Base-by-base conservation (phyloP, 1,284 basidiomycete genomes). In the Malassezia arunalokei region DNA sequence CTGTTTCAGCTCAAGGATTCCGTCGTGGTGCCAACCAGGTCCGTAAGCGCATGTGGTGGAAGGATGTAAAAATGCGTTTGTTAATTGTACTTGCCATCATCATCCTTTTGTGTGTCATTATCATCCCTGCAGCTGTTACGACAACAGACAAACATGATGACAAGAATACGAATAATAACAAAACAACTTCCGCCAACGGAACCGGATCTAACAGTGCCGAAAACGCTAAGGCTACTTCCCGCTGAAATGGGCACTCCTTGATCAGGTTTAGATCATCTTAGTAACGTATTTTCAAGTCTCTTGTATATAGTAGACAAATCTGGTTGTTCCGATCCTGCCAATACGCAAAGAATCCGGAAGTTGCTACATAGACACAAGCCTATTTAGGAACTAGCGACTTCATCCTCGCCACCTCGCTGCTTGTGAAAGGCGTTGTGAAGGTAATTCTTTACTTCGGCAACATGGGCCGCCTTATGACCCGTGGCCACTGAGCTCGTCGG, bases 1-100 rank as follows among this genome's bases (percentile, higher is more conserved):
- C 92, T 29, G 87, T 95, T 35, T 95, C 90, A n/a, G 94, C 92
- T 9, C 94, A 98, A 78, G 90, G 90, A 29, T 99, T 99, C 83
- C 83, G 90, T 59, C 82, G 88, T 63, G 91, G 92, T 60, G 94
- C 94, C 48, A 95, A 94, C 78, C 82, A 88, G 59, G 94, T 99
- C 43, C 83, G 92, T 75, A 98, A 98, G 81, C 88, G 91, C 72
- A 78, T 90, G 82, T 76, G 72, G 71, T 74, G 75, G 75, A 70
- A 59, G 47, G 48, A 58, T 51, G 51, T 55, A 43, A 63, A 61
- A 65, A 56, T 60, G 57, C 47, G 62, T 43, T 62, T 58, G 45
- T 48, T 63, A 32, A 62, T 65, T 46, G 48, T 49, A 20, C 58
- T 71, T 32, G 70, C 67, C 39, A 71, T 73, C 54, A 51, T 73